Conservation (phyloP, 139 green algal species). For the Mesostigma viride region DNA sequence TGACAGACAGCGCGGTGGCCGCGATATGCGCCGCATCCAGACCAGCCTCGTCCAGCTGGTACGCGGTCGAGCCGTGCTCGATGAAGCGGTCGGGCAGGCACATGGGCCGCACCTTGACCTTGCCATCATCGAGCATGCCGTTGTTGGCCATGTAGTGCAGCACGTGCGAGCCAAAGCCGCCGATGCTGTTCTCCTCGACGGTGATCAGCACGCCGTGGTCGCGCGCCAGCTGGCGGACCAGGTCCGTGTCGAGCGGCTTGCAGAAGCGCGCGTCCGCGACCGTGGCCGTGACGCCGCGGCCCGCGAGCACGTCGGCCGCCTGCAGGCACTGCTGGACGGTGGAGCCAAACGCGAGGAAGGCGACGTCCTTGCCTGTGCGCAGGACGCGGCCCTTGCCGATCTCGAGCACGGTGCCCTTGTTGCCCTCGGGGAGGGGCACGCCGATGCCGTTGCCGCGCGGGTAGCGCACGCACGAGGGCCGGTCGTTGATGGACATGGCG, state of each 20-base stretch:
- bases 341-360: slow-evolving; percentile 81
- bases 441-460: slow-evolving; percentile 90
- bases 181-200: slow-evolving; percentile 92
- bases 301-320: slow-evolving; percentile 71
- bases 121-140: slow-evolving; percentile 76
- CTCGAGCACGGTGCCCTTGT: slow-evolving; percentile 75
- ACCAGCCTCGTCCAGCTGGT: slow-evolving; percentile 85
- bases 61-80: slow-evolving; percentile 68
- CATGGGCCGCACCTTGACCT: slow-evolving; percentile 81
- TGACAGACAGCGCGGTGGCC: slow-evolving; percentile 59
- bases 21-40: slow-evolving; percentile 77
- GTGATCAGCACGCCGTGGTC: slow-evolving; percentile 87
- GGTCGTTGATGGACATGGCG: slow-evolving; percentile 76
- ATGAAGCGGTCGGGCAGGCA: slow-evolving; percentile 87
- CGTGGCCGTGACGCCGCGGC: slow-evolving; percentile 67
- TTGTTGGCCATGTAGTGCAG: slow-evolving; percentile 72
- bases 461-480: slow-evolving; percentile 83
- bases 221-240: slow-evolving; percentile 56
- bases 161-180: slow-evolving; percentile 90
- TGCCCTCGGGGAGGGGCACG: slow-evolving; percentile 63
- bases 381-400: slow-evolving; percentile 79
- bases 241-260: slow-evolving; percentile 88
- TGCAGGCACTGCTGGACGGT: slow-evolving; percentile 70
- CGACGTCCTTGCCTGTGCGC: slow-evolving; percentile 73
- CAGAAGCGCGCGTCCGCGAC: slow-evolving; percentile 94